Evolutionary conservation across 176 grass and related monocot species (phyloP).

Genomic region (Paspalum vaginatum): DNA sequence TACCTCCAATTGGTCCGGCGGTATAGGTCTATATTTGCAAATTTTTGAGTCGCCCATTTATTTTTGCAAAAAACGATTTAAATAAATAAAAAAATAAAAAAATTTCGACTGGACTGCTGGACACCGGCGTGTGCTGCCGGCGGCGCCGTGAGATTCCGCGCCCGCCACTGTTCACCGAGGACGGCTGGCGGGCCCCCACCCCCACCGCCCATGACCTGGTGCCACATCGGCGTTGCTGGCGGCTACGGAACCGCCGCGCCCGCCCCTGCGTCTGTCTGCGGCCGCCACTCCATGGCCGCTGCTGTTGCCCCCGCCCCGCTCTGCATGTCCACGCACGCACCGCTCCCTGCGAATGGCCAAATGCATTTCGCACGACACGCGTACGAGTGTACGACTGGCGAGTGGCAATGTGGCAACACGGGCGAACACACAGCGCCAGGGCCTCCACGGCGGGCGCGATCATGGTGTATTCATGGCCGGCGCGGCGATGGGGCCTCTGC

Average conservation of each 20-base stretch:
- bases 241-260: neutral
- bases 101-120: neutral
- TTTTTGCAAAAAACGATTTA: no score
- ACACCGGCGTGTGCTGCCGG: neutral
- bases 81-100: no score
- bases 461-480: neutral
- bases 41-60: no score
- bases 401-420: no score
- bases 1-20: no score
- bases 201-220: constrained; percentile 22
- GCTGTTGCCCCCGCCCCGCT: neutral
- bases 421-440: neutral
- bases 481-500: constrained; percentile 25
- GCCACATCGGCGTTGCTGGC: constrained; percentile 33
- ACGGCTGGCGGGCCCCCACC: neutral
- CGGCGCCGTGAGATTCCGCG: neutral
- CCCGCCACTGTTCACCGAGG: neutral
- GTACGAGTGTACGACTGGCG: no score
- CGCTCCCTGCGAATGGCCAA: no score
- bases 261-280: neutral
- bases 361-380: no score
- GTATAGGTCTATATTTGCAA: no score
- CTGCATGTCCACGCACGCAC: neutral
- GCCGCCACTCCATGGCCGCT: neutral
- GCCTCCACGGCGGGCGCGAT: neutral